Conservation (phyloP, 1,284 basidiomycete genomes). For the Trichosporon asahii region DNA sequence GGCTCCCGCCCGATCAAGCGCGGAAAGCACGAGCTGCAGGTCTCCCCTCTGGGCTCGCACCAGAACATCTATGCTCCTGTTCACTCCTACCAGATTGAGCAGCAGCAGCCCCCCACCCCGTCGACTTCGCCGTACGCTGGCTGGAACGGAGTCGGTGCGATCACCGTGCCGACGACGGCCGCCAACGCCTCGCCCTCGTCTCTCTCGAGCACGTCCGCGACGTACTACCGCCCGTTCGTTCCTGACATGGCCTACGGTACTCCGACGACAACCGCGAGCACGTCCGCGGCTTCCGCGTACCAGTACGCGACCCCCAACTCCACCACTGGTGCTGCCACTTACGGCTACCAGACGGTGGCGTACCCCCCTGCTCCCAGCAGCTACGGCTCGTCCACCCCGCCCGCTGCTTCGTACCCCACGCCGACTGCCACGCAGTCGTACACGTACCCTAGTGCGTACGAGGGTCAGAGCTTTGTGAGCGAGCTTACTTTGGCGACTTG, state of each 20-base stretch:
- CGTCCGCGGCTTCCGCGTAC: background rate
- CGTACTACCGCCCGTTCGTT: constrained; percentile 19
- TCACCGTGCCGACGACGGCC: constrained; percentile 9
- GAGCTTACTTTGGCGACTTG: constrained; percentile 6
- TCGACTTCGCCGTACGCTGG: constrained; percentile 11
- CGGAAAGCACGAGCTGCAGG: constrained; percentile 19
- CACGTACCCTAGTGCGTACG: constrained; percentile 11
- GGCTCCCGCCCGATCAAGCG: constrained; percentile 21
- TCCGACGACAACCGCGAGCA: constrained; percentile 1
- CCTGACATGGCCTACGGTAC: constrained; percentile 14
- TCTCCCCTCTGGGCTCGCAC: constrained; percentile 22
- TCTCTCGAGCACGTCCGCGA: constrained; percentile 1
- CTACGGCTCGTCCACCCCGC: constrained; percentile 5
- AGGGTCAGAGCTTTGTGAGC: constrained; percentile 10
- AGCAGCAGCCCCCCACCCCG: constrained; percentile 16
- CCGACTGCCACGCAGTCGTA: constrained; percentile 10
- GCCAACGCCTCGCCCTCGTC: constrained; percentile 8
- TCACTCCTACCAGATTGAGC: constrained; percentile 16
- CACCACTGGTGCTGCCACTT: background rate
- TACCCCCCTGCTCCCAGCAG: constrained; percentile 5
- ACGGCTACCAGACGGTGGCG: background rate
- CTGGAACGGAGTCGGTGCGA: constrained; percentile 19
- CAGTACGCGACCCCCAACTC: background rate
- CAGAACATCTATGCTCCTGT: constrained; percentile 25
- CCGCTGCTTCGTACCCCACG: constrained; percentile 2